Evolutionary conservation across 192 early-diverging fungal species (phyloP), one percentile per base, ranked within the genome.

Genomic region (Coemansia sp.): DNA sequence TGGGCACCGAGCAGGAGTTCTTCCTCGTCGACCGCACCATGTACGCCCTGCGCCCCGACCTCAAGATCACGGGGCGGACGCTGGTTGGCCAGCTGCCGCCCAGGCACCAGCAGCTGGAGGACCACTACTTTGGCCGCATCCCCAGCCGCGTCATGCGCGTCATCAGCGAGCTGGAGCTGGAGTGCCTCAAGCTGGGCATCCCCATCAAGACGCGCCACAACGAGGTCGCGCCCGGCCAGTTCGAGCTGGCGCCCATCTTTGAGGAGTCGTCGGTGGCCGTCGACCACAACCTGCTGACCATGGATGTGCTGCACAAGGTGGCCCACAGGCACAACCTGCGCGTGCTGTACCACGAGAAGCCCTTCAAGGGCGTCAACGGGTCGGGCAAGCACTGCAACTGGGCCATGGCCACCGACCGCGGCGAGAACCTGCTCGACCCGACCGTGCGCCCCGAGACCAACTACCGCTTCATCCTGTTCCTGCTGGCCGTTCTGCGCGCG

Each of bases 131-230:
- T 86, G 97, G 97, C 38, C 90, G 91, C 67, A 95, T 99, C 61
- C 97, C 97, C 51, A 86, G 90, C 60, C 90, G 93, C 71, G 94
- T 97, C 28, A 84, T 99, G 73, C 88, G 92, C 55, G 84, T 88
- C 65, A 93, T 99, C 78, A 92, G 90, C 71, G 97, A 99, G 85
- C 76, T 88, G 62, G 97, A 99, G 82, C 86, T 96, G 46, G 97
- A 99, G 85, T 88, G 95, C 62, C 89, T 89, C 82, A 87, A 88
- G 61, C 89, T 99, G 60, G 97, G 97, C 79, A 93, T 95, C 23
- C 97, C 97, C 48, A 85, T 99, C 85, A 99, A 99, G 91, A 99
- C 97, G 56, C 89, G 95, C 57, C 97, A 99, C 86, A 99, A 99
- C 79, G 97, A 99, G 85, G 97, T 99, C 7, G 97, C 95, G 50